A percentile compares a stretch with the other conserved stretches of the same genome.
Evolutionary conservation across 2,329 filamentous ascomycete species (phyloP).

Genomic region (Dichotomopilus funicola): DNA sequence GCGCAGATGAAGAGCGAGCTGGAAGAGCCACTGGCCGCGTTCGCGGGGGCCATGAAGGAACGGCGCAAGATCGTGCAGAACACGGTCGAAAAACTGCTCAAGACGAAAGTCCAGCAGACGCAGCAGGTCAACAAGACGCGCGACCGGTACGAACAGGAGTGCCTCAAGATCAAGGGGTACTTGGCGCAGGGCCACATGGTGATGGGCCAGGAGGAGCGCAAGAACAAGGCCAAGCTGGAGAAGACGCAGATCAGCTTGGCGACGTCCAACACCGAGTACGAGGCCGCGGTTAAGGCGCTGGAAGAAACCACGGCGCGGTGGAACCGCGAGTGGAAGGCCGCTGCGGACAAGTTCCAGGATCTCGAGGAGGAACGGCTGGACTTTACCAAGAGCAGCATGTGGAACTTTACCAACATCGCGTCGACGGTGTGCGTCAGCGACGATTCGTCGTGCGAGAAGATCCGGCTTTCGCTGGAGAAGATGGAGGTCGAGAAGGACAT

Average conservation of each 20-base stretch:
- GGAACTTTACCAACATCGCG: conserved; percentile 95
- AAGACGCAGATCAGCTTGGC: conserved; percentile 97
- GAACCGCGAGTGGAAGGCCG: conserved; percentile 98
- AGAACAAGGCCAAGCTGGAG: conserved; percentile 97
- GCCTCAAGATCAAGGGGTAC: conserved; percentile 96
- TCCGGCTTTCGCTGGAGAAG: conserved; percentile 83
- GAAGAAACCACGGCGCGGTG: conserved; percentile 93
- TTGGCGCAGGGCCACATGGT: conserved; percentile 99
- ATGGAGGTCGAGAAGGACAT: conserved; percentile 98
- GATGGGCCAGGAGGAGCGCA: conserved; percentile 97
- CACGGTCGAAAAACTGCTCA: conserved; percentile 89
- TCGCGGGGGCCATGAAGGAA: conserved; percentile 93
- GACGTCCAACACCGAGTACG: conserved; percentile 86
- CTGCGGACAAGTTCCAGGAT: conserved; percentile 98
- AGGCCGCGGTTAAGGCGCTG: conserved; percentile 82
- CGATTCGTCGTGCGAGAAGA: conserved; percentile 93
- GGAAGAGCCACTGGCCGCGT: conserved; percentile 87
- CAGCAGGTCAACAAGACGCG: conserved; percentile 88
- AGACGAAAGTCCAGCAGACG: conserved; percentile 89
- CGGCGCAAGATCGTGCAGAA: conserved; percentile 91
- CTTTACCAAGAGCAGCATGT: conserved; percentile 95
- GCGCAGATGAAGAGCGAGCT: conserved; percentile 93
- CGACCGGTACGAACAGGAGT: conserved; percentile 95
- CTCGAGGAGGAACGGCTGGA: conserved; percentile 95
- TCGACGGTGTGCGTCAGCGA: conserved; percentile 98